phyloP scores from a whole-genome alignment of 2,329 filamentous ascomycete species.

The Cercospora zeae-maydis region DNA sequence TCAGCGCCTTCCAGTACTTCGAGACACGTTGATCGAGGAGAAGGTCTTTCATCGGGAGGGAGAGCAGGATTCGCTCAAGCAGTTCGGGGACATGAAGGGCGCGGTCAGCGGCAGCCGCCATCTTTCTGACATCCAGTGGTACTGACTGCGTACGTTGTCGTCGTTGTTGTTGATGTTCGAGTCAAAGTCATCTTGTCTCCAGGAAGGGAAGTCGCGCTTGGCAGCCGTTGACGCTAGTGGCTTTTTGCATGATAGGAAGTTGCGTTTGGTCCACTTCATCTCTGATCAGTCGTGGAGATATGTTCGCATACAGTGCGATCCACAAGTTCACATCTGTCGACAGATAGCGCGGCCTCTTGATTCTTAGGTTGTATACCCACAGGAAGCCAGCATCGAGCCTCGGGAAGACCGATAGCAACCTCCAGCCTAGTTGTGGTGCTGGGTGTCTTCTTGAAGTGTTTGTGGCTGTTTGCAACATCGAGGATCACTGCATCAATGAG shows the following conservation, averaged over 20 bases:
- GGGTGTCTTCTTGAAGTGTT: too few relatives aligned
- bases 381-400: too few relatives aligned
- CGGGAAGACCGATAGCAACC: too few relatives aligned
- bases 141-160: neutral
- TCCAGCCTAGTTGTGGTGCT: too few relatives aligned
- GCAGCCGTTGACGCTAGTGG: neutral
- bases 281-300: too few relatives aligned
- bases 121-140: neutral
- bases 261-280: neutral
- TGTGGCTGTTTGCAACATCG: too few relatives aligned
- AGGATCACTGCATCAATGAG: too few relatives aligned
- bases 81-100: neutral
- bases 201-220: neutral
- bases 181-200: neutral
- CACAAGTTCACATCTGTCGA: too few relatives aligned
- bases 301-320: too few relatives aligned
- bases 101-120: neutral
- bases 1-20: neutral
- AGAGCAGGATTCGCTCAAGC: conserved; percentile 1
- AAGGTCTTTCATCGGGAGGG: conserved; percentile 3
- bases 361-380: too few relatives aligned
- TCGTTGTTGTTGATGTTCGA: neutral
- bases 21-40: conserved; percentile 1
- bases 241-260: neutral
- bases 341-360: too few relatives aligned